phyloP scores from a whole-genome alignment of 2,329 filamentous ascomycete genomes.

The Akanthomyces lecanii region DNA sequence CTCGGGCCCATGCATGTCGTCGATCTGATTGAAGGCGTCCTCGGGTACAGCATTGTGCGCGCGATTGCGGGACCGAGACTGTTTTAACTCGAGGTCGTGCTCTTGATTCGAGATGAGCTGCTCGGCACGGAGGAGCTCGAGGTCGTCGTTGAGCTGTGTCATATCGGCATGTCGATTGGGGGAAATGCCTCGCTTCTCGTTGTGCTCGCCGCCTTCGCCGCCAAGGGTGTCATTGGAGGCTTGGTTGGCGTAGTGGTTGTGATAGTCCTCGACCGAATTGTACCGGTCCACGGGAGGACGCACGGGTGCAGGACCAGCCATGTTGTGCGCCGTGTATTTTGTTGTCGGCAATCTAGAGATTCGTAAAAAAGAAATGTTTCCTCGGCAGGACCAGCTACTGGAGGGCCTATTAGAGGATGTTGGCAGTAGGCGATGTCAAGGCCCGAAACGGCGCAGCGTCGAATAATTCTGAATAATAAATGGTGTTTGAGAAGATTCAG shows the following conservation, averaged over 20 bases:
- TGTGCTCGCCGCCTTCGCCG: slow-evolving; percentile 20
- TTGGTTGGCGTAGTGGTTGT: slow-evolving; percentile 24
- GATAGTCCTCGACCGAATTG: slow-evolving; percentile 19
- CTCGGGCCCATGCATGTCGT: slow-evolving; percentile 22
- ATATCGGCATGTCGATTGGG: slow-evolving; percentile 31
- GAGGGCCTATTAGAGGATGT: background rate
- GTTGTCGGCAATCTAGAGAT: background rate
- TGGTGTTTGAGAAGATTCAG: background rate
- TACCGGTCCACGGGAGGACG: slow-evolving; percentile 12
- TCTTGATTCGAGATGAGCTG: slow-evolving; percentile 43
- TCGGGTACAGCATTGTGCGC: slow-evolving; percentile 36
- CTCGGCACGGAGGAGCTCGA: slow-evolving; percentile 46
- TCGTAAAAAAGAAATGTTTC: background rate
- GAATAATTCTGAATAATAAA: background rate
- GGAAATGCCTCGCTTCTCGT: slow-evolving; percentile 19
- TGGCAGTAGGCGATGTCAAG: background rate
- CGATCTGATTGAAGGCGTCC: slow-evolving; percentile 42
- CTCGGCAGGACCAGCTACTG: background rate
- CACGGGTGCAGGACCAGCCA: slow-evolving; percentile 9
- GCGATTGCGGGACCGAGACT: slow-evolving; percentile 28
- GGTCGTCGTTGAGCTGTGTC: slow-evolving; percentile 43
- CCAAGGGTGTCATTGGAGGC: slow-evolving; percentile 29
- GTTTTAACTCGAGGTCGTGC: slow-evolving; percentile 27
- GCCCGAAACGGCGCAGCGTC: background rate
- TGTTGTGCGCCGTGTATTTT: background rate